Conservation (phyloP, 1,284 basidiomycete genomes). For the Mycosarcoma mackinlayi region DNA sequence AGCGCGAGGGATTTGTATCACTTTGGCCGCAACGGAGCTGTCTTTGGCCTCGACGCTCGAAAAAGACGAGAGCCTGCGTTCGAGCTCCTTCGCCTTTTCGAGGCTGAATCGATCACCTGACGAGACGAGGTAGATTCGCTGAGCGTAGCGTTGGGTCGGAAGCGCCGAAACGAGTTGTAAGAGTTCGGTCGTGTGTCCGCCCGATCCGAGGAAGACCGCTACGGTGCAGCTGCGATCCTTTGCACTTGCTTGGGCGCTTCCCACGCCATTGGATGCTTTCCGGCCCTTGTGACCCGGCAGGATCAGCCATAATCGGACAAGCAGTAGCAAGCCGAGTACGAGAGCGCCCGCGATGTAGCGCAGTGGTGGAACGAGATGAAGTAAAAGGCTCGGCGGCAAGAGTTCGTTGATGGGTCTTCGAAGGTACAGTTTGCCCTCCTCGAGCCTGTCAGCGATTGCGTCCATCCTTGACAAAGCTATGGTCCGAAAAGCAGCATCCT, state of each 20-base stretch:
- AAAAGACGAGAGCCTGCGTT: constrained; percentile 69
- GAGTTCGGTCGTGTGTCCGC: constrained; percentile 93
- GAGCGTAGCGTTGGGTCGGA: constrained; percentile 80
- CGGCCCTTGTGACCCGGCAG: constrained; percentile 11
- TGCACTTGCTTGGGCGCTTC: background rate
- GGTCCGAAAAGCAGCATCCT: too few species aligned
- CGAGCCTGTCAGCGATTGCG: constrained; percentile 5
- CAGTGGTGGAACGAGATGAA: constrained; percentile 38
- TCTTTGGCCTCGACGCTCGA: background rate
- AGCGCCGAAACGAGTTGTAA: constrained; percentile 80
- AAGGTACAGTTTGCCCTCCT: constrained; percentile 22
- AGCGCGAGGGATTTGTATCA: constrained; percentile 78
- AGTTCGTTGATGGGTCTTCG: constrained; percentile 41
- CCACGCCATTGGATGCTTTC: background rate
- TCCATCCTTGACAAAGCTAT: constrained; percentile 28
- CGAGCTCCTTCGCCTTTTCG: constrained; percentile 78
- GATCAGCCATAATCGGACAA: constrained; percentile 27
- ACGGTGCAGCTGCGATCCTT: constrained; percentile 51
- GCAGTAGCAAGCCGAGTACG: background rate
- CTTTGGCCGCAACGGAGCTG: constrained; percentile 7
- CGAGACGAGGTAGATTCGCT: constrained; percentile 83
- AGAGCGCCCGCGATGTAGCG: constrained; percentile 7
- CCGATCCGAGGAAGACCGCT: constrained; percentile 76
- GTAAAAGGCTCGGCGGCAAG: constrained; percentile 33
- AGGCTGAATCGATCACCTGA: constrained; percentile 83